phyloP scores from a whole-genome alignment of 2,329 filamentous ascomycete genomes.

The Mariannaea elegans region DNA sequence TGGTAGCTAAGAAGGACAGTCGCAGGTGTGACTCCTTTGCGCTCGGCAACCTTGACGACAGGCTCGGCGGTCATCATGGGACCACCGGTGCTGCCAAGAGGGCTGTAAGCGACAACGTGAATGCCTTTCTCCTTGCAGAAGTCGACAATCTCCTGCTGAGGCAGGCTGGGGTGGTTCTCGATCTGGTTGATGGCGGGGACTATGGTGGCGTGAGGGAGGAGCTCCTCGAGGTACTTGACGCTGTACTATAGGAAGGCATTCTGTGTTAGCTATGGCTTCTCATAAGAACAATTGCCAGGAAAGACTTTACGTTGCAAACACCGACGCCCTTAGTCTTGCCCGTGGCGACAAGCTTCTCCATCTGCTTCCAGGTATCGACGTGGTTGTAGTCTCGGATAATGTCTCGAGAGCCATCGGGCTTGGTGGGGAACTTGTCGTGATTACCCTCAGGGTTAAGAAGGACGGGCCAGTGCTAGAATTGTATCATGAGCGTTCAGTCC shows the following conservation, averaged over 20 bases:
- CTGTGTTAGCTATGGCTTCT: conserved; percentile 6
- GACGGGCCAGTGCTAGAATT: conserved; percentile 76
- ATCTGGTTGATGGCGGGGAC: conserved; percentile 76
- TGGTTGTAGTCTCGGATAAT: conserved; percentile 75
- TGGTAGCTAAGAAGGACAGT: conserved; percentile 77
- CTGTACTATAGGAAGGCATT: conserved; percentile 55
- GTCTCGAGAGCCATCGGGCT: conserved; percentile 77
- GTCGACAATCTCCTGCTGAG: conserved; percentile 76
- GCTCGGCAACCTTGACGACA: conserved; percentile 70
- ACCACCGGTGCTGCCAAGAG: conserved; percentile 70
- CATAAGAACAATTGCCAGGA: too few relatives aligned
- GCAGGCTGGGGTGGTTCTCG: conserved; percentile 76
- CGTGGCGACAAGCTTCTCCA: conserved; percentile 71
- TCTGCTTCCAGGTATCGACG: conserved; percentile 78
- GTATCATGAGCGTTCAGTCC: neutral
- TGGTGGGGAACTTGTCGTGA: conserved; percentile 78
- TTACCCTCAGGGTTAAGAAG: conserved; percentile 84
- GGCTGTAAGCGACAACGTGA: conserved; percentile 76
- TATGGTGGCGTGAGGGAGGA: conserved; percentile 60
- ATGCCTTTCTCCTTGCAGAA: conserved; percentile 75
- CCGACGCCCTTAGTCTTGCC: conserved; percentile 66
- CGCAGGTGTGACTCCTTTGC: conserved; percentile 67
- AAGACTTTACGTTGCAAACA: conserved; percentile 60
- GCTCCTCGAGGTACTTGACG: conserved; percentile 63
- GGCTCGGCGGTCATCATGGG: conserved; percentile 71